Conservation (phyloP, 148 eudicot genomes). For the Beta vulgaris region DNA sequence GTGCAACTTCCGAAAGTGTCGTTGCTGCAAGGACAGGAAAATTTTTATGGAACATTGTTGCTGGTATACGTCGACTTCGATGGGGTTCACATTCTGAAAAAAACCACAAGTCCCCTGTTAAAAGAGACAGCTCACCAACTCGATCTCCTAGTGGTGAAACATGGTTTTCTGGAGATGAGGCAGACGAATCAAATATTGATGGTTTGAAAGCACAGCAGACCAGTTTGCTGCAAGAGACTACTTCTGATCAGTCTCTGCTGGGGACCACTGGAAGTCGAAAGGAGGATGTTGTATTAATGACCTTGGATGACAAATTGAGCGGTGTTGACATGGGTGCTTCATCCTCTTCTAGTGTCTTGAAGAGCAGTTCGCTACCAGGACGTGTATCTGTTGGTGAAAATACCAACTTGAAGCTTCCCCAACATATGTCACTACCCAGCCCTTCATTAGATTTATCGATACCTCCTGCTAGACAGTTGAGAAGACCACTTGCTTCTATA, state of each 20-base stretch:
- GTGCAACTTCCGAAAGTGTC: constrained; percentile 27
- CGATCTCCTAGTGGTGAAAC: constrained; percentile 62
- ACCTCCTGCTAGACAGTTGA: constrained; percentile 32
- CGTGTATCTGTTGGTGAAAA: constrained; percentile 30
- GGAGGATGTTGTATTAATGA: constrained; percentile 25
- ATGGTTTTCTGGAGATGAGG: constrained; percentile 75
- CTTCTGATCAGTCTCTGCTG: not conserved
- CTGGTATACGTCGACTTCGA: constrained; percentile 51
- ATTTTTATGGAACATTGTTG: constrained; percentile 64
- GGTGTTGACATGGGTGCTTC: constrained; percentile 21
- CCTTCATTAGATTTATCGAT: constrained; percentile 8
- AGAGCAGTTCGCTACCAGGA: constrained; percentile 31
- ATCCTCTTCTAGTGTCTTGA: constrained; percentile 33
- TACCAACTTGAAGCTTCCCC: constrained; percentile 24
- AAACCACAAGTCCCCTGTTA: constrained; percentile 42
- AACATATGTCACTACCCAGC: constrained; percentile 20
- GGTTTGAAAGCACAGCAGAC: constrained; percentile 26
- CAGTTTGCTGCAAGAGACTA: constrained; percentile 32
- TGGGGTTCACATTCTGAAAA: constrained; percentile 58
- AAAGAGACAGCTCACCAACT: constrained; percentile 48
- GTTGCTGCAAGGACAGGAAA: constrained; percentile 62
- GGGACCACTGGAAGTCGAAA: constrained; percentile 19
- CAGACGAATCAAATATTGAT: constrained; percentile 44
- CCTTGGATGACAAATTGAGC: constrained; percentile 33
- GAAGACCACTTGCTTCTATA: constrained; percentile 40